phyloP scores from a whole-genome alignment of 805 yeast genomes.

The Hyphopichia homilentoma region DNA sequence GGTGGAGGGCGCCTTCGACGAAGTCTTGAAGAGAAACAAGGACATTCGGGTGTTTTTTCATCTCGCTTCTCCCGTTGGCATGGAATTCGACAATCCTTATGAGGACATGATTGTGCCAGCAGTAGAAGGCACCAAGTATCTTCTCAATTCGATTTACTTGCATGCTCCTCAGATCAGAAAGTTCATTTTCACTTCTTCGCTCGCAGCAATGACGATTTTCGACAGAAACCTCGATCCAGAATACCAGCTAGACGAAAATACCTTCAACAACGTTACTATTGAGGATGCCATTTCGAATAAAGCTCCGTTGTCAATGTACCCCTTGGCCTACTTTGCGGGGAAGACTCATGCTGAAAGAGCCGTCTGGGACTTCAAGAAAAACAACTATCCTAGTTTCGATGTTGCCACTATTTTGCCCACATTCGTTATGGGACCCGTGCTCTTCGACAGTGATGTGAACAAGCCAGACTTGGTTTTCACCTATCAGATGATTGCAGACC shows the following conservation, averaged over 20 bases:
- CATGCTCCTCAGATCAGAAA: conserved; percentile 33
- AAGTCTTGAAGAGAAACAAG: conserved; percentile 21
- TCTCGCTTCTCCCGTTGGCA: conserved; percentile 26
- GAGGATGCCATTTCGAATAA: no score
- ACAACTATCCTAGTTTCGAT: conserved; percentile 22
- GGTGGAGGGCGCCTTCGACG: conserved; percentile 23
- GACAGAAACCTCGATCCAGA: conserved; percentile 27
- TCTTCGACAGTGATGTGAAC: conserved; percentile 7
- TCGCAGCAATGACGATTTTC: conserved; percentile 39
- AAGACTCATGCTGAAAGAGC: conserved; percentile 6
- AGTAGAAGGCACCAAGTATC: conserved; percentile 24
- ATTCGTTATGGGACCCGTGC: conserved; percentile 17
- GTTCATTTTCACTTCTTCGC: conserved; percentile 43
- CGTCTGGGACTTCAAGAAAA: conserved; percentile 5
- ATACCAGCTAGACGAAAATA: conserved; percentile 37
- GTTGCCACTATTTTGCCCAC: conserved; percentile 18
- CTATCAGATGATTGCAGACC: conserved; percentile 17
- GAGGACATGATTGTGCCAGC: conserved; percentile 25
- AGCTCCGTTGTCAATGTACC: no score
- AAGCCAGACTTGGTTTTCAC: conserved; percentile 19
- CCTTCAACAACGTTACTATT: conserved; percentile 48
- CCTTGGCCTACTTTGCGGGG: background rate
- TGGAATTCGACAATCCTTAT: conserved; percentile 13
- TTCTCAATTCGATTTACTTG: conserved; percentile 23
- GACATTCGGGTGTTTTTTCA: conserved; percentile 25